Base-by-base conservation (phyloP, 768 basidiomycete genomes). In the Phylloporus arenicola region DNA sequence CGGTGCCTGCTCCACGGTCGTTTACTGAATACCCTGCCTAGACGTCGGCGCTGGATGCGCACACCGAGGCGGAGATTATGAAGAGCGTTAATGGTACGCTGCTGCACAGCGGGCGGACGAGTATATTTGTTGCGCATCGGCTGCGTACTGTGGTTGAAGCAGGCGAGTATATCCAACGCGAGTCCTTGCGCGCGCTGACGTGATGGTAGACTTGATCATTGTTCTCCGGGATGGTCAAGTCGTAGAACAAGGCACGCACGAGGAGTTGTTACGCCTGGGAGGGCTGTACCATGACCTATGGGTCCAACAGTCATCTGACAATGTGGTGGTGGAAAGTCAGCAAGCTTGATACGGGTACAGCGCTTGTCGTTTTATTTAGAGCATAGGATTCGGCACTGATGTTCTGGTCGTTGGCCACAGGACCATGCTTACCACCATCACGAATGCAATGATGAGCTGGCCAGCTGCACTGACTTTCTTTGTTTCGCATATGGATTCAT, bases 1-100 rank as follows among this genome's bases (percentile, higher is more conserved):
- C 1, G n/a, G 35, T 29, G 11, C 12, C 11, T 17, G 11, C 29
- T 24, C 34, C 16, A 51, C 30, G 17, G 8, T 34, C n/a, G n/a
- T 54, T 39, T 47, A 20, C 51, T 55, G 34, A 51, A 12, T 9
- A 8, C 31, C 24, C 22, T 34, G 37, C 27, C 3, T 55, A 95
- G 93, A 99, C 96, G 0, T 96, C 93, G 0, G 94, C 96, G 0
- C 71, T 99, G 54, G 96, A 99, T 63, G 88, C 92, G 2, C 88
- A 91, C 59, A 98, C 96, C 0, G 96, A 99, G 65, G 79, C 84
- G 3, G 94, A 96, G 65, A 73, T 99, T 38, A 98, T 97, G 93
- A 78, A 82, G 60, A 96, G 95, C 62, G 88, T 99, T 69, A 88
- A 98, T 59, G 73, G 69, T 17, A 83, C 82, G 0, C 72, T 98